phyloP scores from a whole-genome alignment of 768 basidiomycete species.

The Chalciporus sphaerocephalus region DNA sequence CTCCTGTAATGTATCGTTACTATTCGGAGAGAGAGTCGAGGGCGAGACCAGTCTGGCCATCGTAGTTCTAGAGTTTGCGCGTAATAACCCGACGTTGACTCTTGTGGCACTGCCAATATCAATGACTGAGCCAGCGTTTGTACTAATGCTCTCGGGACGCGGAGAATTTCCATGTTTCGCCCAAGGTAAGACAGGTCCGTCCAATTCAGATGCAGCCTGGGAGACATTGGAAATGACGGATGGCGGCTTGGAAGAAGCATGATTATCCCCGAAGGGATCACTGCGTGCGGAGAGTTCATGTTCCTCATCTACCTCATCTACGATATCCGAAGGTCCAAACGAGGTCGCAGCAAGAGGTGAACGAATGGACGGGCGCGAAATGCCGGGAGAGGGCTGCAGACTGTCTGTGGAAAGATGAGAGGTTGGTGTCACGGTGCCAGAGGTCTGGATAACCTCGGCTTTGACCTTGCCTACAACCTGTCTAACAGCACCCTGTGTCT shows the following conservation, averaged over 20 bases:
- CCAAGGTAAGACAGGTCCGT: constrained; percentile 42
- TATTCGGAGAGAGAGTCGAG: constrained; percentile 24
- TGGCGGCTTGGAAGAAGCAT: constrained; percentile 23
- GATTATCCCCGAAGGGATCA: constrained; percentile 67
- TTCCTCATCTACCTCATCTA: constrained; percentile 42
- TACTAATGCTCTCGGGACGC: constrained; percentile 58
- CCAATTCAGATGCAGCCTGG: constrained; percentile 34
- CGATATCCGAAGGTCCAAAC: constrained; percentile 65
- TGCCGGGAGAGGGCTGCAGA: constrained; percentile 37
- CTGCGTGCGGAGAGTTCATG: constrained; percentile 22
- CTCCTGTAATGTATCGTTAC: constrained; percentile 44
- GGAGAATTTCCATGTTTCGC: constrained; percentile 34
- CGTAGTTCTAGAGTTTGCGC: constrained; percentile 47
- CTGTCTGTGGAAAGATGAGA: constrained; percentile 32
- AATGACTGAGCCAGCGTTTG: constrained; percentile 55
- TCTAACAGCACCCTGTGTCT: constrained; percentile 55
- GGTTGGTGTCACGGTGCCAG: constrained; percentile 35
- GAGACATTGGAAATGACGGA: constrained; percentile 18
- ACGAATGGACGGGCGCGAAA: constrained; percentile 43
- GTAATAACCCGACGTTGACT: constrained; percentile 54
- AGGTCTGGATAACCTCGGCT: constrained; percentile 71
- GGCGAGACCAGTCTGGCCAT: constrained; percentile 60
- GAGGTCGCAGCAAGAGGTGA: constrained; percentile 70
- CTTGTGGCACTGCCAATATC: constrained; percentile 65
- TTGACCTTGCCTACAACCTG: constrained; percentile 75